Evolutionary conservation across 148 eudicot species (phyloP), one percentile per base, ranked within the genome.

Genomic region (Euryodendron excelsum): DNA sequence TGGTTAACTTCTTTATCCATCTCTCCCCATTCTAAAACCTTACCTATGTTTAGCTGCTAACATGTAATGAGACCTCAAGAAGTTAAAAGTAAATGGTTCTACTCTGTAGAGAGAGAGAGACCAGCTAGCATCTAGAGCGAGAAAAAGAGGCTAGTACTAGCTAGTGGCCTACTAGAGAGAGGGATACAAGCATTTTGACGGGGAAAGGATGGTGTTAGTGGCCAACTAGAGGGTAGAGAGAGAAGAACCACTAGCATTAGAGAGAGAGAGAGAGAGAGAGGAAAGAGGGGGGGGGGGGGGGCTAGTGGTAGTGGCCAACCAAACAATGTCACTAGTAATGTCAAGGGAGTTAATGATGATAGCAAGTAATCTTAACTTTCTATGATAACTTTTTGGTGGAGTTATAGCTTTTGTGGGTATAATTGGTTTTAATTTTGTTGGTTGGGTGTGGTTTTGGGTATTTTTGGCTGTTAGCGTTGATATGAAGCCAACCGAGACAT

Each of bases 401-500:
- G 78, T 67, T 65, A n/a, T n/a, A 17, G 60, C 75, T 75, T 72
- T 85, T 81, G 74, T 74, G 77, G 18, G 61, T 62, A 34, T 52
- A 30, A 65, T 78, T 21, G 34, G 13, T 58, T 55, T 67, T 56
- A 41, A 65, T 59, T 69, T 44, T 73, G 72, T 15, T 50, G 61
- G 67, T 67, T 63, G 77, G 68, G 60, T 72, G 73, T 77, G 75
- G 70, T n/a, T 58, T 77, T 64, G 69, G 69, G 64, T 70, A 36
- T 50, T 77, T 85, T 91, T 85, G 87, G 86, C 82, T 71, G 82
- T 85, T 87, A 74, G 96, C 91, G 96, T 91, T 83, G 91, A 81
- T 72, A 87, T 88, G 85, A 91, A 91, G 96, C 96, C 89, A 89
- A 89, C 82, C 77, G 83, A 78, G 80, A 86, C 82, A 78, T 85